Evolutionary conservation across 83 land plant genomes (phyloP).

Genomic region (Larix sibirica): DNA sequence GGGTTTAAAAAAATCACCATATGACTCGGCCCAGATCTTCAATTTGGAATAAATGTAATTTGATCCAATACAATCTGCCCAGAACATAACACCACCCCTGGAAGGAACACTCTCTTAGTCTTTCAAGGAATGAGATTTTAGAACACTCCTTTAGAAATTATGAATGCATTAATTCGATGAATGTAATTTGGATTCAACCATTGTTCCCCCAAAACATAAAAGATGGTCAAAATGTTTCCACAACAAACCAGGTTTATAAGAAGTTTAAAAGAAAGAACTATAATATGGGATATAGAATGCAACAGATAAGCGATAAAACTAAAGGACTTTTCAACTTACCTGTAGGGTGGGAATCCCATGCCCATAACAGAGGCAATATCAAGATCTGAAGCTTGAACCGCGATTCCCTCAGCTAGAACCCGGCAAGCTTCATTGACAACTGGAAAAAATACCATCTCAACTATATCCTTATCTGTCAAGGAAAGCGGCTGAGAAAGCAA

Average conservation of each 20-base stretch:
- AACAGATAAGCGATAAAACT: not conserved
- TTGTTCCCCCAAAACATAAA: not conserved
- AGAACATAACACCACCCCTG: slow-evolving; percentile 94
- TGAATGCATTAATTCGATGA: not conserved
- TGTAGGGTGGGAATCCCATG: slow-evolving; percentile 99
- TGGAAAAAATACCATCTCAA: slow-evolving; percentile 98
- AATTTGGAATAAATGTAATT: slow-evolving; percentile 68
- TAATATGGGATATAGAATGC: not conserved
- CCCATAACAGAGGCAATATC: slow-evolving; percentile 92
- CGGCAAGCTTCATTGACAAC: slow-evolving; percentile 98
- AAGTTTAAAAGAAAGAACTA: not conserved
- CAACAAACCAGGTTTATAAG: not conserved
- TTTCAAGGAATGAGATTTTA: not conserved
- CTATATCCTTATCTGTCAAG: slow-evolving; percentile 83
- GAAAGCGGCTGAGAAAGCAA: slow-evolving; percentile 50
- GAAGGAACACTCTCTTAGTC: slow-evolving; percentile 16
- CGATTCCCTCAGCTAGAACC: slow-evolving; percentile 87
- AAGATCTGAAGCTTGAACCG: slow-evolving; percentile 89
- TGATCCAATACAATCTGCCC: slow-evolving; percentile 91
- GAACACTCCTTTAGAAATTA: not conserved
- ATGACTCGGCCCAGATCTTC: slow-evolving; percentile 65
- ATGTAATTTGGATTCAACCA: not conserved
- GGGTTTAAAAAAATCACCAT: slow-evolving; percentile 90
- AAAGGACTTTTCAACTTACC: slow-evolving; percentile 35
- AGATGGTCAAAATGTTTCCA: not conserved